Percentiles rank a stretch among this genome's conserved stretches.
Conservation (phyloP, 768 basidiomycete species). For the Leccinellum albellum region DNA sequence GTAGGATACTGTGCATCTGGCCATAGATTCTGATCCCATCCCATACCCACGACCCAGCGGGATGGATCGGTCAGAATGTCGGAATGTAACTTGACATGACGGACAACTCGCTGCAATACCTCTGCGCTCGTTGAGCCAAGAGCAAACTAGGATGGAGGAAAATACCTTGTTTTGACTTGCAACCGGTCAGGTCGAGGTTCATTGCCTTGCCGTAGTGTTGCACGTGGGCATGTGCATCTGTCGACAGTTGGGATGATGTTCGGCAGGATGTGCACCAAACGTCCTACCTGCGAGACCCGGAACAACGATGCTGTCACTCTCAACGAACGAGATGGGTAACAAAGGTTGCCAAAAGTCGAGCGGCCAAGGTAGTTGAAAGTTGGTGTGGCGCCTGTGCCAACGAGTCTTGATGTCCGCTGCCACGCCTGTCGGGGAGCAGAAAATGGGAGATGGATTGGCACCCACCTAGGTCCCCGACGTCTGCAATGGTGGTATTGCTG, state of each 20-base stretch:
- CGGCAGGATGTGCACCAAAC: background rate
- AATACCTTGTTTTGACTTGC: slow-evolving; percentile 56
- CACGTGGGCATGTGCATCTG: slow-evolving; percentile 81
- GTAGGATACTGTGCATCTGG: slow-evolving; percentile 59
- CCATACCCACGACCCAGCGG: slow-evolving; percentile 79
- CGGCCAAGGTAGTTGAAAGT: slow-evolving; percentile 24
- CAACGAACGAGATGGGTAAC: slow-evolving; percentile 23
- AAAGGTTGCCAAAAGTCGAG: slow-evolving; percentile 18
- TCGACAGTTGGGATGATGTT: background rate
- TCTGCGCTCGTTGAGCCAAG: slow-evolving; percentile 38
- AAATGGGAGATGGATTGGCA: background rate
- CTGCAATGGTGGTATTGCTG: slow-evolving; percentile 42
- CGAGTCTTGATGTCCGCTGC: slow-evolving; percentile 24
- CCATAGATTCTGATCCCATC: slow-evolving; percentile 94
- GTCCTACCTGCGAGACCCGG: slow-evolving; percentile 68
- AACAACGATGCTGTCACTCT: slow-evolving; percentile 48
- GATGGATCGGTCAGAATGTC: slow-evolving; percentile 49
- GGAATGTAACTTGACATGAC: slow-evolving; percentile 55
- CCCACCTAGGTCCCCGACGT: slow-evolving; percentile 49
- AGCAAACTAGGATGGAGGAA: background rate
- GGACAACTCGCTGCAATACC: slow-evolving; percentile 55
- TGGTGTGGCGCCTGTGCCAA: slow-evolving; percentile 14
- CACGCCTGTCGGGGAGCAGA: background rate
- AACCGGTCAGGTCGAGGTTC: slow-evolving; percentile 59
- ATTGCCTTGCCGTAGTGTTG: slow-evolving; percentile 66